Evolutionary conservation across 2,329 filamentous ascomycete genomes (phyloP).

Genomic region (Monosporascus sp.): DNA sequence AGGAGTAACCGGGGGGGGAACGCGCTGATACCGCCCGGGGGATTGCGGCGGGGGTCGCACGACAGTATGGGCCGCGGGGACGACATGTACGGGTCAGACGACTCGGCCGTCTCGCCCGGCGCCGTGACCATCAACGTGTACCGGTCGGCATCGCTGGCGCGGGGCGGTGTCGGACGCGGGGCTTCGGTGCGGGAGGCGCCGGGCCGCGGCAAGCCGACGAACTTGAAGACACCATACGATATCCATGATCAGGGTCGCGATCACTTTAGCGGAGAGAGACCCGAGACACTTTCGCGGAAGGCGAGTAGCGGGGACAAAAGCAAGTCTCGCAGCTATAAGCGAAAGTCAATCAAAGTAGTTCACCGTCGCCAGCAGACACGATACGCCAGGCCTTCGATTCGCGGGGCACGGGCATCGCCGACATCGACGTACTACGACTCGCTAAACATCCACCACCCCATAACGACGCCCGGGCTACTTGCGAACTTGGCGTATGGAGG

Average conservation of each 20-base stretch:
- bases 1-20: constrained; percentile 1
- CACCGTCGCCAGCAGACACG: background rate
- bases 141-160: background rate
- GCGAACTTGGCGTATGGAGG: background rate
- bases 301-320: background rate
- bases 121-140: constrained; percentile 6
- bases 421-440: background rate
- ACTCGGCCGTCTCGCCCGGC: constrained; percentile 1
- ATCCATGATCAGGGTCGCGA: background rate
- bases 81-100: background rate
- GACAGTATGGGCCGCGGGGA: background rate
- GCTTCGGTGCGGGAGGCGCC: background rate
- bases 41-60: background rate
- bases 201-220: background rate
- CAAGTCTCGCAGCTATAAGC: background rate
- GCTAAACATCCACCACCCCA: background rate
- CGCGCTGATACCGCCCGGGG: background rate
- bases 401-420: background rate
- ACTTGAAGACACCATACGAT: background rate
- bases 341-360: background rate
- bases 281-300: background rate
- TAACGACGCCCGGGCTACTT: background rate
- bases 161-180: background rate
- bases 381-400: background rate
- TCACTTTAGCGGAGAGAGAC: background rate